Base-by-base conservation (phyloP, 495 filamentous ascomycete species). In the Penicillium fimorum region DNA sequence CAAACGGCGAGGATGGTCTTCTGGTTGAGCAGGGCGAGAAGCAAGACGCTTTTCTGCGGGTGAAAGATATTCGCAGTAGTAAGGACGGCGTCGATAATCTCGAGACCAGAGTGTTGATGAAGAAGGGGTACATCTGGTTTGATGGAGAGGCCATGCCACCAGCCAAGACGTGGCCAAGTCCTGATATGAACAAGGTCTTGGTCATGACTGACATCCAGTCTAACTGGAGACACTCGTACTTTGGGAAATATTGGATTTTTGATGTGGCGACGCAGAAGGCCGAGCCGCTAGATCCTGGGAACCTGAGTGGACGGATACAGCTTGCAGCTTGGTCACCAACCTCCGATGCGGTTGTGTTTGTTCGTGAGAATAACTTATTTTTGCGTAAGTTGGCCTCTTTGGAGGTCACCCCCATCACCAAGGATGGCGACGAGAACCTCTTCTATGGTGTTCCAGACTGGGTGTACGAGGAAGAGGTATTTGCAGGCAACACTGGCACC, bases 391-490 rank as follows among this genome's bases (percentile, higher is more conserved):
- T 97, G 37, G 74, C 80, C 13, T 79, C 78, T 0, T 61, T 77
- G n/a, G 66, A 71, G 6, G 83, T 92, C 13, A 80, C 76, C 5
- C 84, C 85, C 56, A 87, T 98, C 56, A 98, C 94, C 13, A 86
- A 76, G 57, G 92, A 97, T 68, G 94, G 94, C 38, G 88, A 92
- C 1, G 70, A 79, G 2, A 83, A 97, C 56, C 81, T 94, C 15
- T 97, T 98, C 77, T 95, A 97, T 63, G 94, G 94, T 20, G 84
- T 96, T n/a, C 94, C 94, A 0, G 94, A 98, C 70, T 98, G 94
- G 94, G 94, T 98, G 0, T 98, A 97, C 61, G 94, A 98, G 67
- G 94, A 98, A 67, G 94, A 98, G 71, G 92, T 98, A 6, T 88
- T 97, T 60, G 59, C 74, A 2, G 85, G 84, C 3, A 88, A 90